Evolutionary conservation across 139 green algal species (phyloP).

Genomic region (Penium margaritaceum): DNA sequence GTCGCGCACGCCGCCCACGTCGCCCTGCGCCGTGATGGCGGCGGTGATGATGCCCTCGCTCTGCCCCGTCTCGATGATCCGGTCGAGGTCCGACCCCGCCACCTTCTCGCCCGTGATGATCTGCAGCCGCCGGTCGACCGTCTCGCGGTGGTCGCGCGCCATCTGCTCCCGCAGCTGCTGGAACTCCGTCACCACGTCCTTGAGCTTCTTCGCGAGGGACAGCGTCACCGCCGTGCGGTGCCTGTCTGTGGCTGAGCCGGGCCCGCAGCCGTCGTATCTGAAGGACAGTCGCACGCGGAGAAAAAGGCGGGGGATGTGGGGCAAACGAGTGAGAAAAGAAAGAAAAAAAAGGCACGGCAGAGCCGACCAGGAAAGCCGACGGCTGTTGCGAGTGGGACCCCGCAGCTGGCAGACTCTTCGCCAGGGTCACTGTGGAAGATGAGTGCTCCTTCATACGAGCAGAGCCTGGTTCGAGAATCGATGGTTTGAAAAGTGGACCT

Average conservation of each 20-base stretch:
- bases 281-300: no score
- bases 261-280: background rate
- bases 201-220: conserved; percentile 83
- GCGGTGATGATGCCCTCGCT: conserved; percentile 1
- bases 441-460: no score
- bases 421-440: no score
- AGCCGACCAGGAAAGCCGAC: no score
- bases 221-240: conserved; percentile 26
- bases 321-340: no score
- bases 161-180: conserved; percentile 50
- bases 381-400: no score
- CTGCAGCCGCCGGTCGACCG: conserved; percentile 68
- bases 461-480: no score
- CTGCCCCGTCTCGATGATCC: conserved; percentile 5
- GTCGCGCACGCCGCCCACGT: background rate
- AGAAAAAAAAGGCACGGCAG: no score
- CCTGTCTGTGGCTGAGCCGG: conserved; percentile 4
- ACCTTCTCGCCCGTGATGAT: conserved; percentile 14
- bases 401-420: no score
- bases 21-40: conserved; percentile 5
- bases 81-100: background rate
- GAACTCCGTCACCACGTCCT: conserved; percentile 88
- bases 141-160: conserved; percentile 76
- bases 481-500: no score
- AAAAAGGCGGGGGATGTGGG: no score